Base-by-base conservation (phyloP, 106 monocot genomes). In the Allium fistulosum region DNA sequence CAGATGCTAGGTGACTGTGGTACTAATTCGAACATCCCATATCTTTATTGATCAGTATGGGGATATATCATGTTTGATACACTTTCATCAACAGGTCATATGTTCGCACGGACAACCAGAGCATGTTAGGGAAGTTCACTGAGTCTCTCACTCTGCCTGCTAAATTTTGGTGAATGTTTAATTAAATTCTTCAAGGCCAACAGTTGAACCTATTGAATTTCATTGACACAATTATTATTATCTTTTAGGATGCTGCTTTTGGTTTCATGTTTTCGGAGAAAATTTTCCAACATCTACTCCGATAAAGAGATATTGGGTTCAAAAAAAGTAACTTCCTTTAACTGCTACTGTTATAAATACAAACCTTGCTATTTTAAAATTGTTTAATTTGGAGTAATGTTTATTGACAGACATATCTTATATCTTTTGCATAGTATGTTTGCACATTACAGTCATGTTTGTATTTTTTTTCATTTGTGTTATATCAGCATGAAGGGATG, bases 261-360 rank as follows among this genome's bases (percentile, higher is more conserved):
- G 64, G 26, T 88, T 17, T 80, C 92, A 56, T 89, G 86, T 73
- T 92, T 97, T 63, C 82, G 71, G 74, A 79, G 56, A 72, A 97
- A 97, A 69, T 97, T 97, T 76, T 48, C 61, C 37, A 64, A 69
- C 11, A 27, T 84, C 14, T 74, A 87, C 45, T 79, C 89, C 63
- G 78, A 92, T 27, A 85, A 89, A 67, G 88, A 97, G 51, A 80
- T 97, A 75, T 74, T 92, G 70, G 96, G 96, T 26, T 86, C 92
- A 76, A 82, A 75, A 74, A 80, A 81, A 72, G 96, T 97, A 78
- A 74, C 26, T 79, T 60, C 37, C 37, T 37, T 37, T 37, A 37
- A 37, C 37, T 37, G 37, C 37, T 37, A 37, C 5, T 37, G 37
- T 37, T 37, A 37, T 37, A 37, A 37, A 1, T 37, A 37, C 37